Conservation (phyloP, 306 rosid genomes). For the Lupinus albus region DNA sequence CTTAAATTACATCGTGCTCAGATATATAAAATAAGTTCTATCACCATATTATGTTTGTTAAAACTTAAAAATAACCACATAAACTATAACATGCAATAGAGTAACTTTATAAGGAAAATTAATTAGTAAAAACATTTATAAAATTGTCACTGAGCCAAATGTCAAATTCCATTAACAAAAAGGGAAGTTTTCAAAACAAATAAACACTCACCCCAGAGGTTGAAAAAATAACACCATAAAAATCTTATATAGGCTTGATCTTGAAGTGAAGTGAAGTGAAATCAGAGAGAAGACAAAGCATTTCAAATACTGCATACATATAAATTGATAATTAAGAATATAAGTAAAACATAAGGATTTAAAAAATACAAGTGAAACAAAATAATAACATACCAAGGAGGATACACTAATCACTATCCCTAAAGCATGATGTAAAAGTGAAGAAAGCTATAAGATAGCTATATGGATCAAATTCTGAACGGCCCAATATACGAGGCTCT, state of each 20-base stretch:
- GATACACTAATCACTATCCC: not conserved
- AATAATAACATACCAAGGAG: not conserved
- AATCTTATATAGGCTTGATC: slow-evolving; percentile 82
- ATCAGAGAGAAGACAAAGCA: slow-evolving; percentile 95
- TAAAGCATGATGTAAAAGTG: slow-evolving; percentile 1
- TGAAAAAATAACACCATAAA: slow-evolving; percentile 25
- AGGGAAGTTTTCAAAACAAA: slow-evolving; percentile 6
- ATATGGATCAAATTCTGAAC: too few relatives aligned
- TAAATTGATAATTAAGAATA: slow-evolving; percentile 29
- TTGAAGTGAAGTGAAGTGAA: slow-evolving; percentile 97
- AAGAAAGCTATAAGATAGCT: not conserved
- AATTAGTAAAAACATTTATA: too few relatives aligned
- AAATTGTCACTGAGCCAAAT: not conserved
- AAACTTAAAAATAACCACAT: too few relatives aligned
- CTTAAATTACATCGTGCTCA: too few relatives aligned
- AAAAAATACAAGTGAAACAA: not conserved
- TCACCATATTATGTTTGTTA: too few relatives aligned
- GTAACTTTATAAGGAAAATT: too few relatives aligned
- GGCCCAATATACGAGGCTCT: too few relatives aligned
- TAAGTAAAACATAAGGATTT: too few relatives aligned
- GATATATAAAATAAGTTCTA: too few relatives aligned
- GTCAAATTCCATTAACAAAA: slow-evolving; percentile 28
- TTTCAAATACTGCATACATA: slow-evolving; percentile 79
- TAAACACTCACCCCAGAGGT: slow-evolving; percentile 29
- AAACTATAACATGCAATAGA: too few relatives aligned